phyloP scores from a whole-genome alignment of 1,139 yeast species.

The Magnusiomyces magnusii region DNA sequence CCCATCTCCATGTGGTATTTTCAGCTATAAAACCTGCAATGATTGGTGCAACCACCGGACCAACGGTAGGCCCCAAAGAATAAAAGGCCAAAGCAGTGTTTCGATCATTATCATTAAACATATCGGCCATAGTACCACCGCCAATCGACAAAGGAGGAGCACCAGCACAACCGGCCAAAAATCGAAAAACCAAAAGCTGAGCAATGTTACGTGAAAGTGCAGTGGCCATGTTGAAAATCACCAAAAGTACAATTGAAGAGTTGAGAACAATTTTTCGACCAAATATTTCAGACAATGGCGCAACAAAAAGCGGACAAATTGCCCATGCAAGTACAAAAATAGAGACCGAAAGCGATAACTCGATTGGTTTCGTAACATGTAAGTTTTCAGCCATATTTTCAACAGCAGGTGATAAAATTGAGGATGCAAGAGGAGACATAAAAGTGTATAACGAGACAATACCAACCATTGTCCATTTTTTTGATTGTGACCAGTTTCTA shows the following conservation, averaged over 20 bases:
- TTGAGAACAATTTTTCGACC: slow-evolving; percentile 63
- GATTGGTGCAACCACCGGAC: slow-evolving; percentile 68
- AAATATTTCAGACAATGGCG: slow-evolving; percentile 67
- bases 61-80: slow-evolving; percentile 66
- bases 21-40: slow-evolving; percentile 58
- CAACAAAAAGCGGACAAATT: slow-evolving; percentile 60
- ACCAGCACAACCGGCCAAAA: slow-evolving; percentile 60
- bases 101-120: slow-evolving; percentile 49
- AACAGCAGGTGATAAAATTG: slow-evolving; percentile 50
- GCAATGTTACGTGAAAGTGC: slow-evolving; percentile 60
- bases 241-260: slow-evolving; percentile 48
- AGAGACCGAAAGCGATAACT: slow-evolving; percentile 51
- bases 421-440: slow-evolving; percentile 46
- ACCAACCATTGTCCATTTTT: slow-evolving; percentile 49
- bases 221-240: slow-evolving; percentile 55
- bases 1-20: slow-evolving; percentile 50
- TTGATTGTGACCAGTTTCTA: slow-evolving; percentile 30
- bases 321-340: slow-evolving; percentile 64
- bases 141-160: slow-evolving; percentile 67
- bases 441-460: slow-evolving; percentile 43
- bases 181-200: slow-evolving; percentile 56
- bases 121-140: slow-evolving; percentile 69
- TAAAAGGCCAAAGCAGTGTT: slow-evolving; percentile 65
- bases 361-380: slow-evolving; percentile 36
- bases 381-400: slow-evolving; percentile 44